phyloP scores from a whole-genome alignment of 23 red algal species.

The Pyropia haitanensis region DNA sequence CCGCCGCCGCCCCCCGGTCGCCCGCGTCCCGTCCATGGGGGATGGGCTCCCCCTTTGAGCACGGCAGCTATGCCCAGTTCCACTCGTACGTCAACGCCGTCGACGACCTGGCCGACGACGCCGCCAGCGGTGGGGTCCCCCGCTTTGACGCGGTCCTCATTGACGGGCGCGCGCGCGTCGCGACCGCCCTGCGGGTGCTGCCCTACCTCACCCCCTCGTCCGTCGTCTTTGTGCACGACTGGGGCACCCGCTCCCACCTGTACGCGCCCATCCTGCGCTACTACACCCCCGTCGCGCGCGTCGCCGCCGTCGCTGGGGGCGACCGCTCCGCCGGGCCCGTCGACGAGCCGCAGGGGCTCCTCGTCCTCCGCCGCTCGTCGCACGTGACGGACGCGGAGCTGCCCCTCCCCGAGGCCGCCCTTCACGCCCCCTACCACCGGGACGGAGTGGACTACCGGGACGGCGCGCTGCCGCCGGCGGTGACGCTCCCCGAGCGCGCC shows the following conservation, averaged over 20 bases:
- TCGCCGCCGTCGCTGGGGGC: constrained; percentile 17
- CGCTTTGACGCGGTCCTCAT: constrained; percentile 46
- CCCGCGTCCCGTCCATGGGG: constrained; percentile 37
- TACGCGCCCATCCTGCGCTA: constrained; percentile 30
- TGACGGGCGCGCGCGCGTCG: constrained; percentile 52
- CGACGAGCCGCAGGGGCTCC: constrained; percentile 55
- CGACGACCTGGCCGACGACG: constrained; percentile 7
- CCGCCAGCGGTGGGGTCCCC: neutral
- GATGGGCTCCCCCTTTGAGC: constrained; percentile 26
- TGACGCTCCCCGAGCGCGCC: too few relatives aligned
- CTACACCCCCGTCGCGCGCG: constrained; percentile 42
- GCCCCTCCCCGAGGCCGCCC: too few relatives aligned
- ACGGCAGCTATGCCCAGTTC: constrained; percentile 44
- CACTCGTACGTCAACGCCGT: constrained; percentile 52
- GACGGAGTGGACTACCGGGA: too few relatives aligned
- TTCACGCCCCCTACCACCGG: too few relatives aligned
- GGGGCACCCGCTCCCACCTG: constrained; percentile 17
- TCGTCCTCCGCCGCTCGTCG: constrained; percentile 15
- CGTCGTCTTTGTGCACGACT: constrained; percentile 56
- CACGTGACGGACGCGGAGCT: too few relatives aligned
- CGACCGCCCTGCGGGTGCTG: constrained; percentile 27
- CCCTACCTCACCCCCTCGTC: constrained; percentile 19
- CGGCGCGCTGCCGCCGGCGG: too few relatives aligned
- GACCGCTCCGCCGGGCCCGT: constrained; percentile 28
- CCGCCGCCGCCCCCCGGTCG: neutral